Evolutionary conservation across 306 rosid species (phyloP).

Genomic region (Inga oerstediana): DNA sequence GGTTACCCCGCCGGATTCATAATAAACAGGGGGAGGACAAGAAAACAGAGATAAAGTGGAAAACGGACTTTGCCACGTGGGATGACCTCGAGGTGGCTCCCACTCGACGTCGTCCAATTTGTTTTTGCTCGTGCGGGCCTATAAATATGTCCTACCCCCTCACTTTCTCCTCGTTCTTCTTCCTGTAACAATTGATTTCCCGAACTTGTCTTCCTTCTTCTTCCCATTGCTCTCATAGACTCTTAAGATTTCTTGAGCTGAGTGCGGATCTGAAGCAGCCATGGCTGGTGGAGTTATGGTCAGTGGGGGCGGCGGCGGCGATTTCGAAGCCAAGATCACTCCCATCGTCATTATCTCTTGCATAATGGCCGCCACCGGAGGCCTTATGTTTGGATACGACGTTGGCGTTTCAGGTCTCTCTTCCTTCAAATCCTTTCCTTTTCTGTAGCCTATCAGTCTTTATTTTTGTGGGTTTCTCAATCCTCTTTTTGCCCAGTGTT

Average conservation of each 20-base stretch:
- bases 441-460: background rate
- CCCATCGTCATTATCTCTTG: background rate
- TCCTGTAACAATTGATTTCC: background rate
- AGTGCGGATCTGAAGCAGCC: background rate
- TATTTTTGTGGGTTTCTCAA: background rate
- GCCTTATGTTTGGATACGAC: background rate
- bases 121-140: background rate
- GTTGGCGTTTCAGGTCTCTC: background rate
- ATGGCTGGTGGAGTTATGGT: background rate
- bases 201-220: background rate
- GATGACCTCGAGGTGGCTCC: background rate
- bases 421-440: background rate
- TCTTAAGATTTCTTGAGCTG: background rate
- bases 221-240: too few relatives aligned
- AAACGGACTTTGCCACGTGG: background rate
- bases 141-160: constrained; percentile 1
- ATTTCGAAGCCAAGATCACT: background rate
- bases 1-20: background rate
- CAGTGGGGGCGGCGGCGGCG: background rate
- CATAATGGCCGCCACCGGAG: background rate
- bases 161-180: background rate
- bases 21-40: too few relatives aligned
- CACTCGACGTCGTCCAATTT: background rate
- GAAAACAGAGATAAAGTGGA: background rate
- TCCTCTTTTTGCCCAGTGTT: too few relatives aligned